Conservation (phyloP, 23 red algal species). For the Gracilaria domingensis region DNA sequence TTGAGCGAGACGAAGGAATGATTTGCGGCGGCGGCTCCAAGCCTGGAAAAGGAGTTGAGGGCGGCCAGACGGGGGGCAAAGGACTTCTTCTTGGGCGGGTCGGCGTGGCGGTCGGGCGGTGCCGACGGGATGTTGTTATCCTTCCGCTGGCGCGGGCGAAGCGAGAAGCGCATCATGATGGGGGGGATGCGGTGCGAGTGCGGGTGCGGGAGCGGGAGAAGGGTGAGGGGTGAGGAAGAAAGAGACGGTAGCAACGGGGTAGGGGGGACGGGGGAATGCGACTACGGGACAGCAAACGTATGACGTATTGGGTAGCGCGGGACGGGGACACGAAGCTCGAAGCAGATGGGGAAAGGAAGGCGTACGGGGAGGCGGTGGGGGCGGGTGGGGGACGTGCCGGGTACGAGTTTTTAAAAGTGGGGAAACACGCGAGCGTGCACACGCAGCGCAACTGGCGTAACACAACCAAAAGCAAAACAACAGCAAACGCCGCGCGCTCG, state of each 20-base stretch:
- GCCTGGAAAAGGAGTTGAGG: constrained; percentile 30
- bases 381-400: no score
- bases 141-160: constrained; percentile 27
- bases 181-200: neutral
- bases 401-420: no score
- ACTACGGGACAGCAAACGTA: no score
- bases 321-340: no score
- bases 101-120: constrained; percentile 17
- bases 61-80: constrained; percentile 9
- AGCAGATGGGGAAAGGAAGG: no score
- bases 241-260: neutral
- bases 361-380: no score
- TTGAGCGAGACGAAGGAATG: constrained; percentile 36
- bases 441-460: no score
- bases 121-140: neutral
- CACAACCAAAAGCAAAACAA: no score
- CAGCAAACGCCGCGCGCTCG: no score
- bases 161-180: constrained; percentile 48
- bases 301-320: no score
- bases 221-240: neutral
- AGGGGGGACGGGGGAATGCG: no score
- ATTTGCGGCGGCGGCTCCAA: constrained; percentile 21
- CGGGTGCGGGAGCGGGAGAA: neutral
- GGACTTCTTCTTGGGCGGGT: neutral
- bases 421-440: no score